A percentile compares a stretch with the other conserved stretches of the same genome.
Conservation (phyloP, 2,329 filamentous ascomycete species). For the Thielaviopsis ethacetica region DNA sequence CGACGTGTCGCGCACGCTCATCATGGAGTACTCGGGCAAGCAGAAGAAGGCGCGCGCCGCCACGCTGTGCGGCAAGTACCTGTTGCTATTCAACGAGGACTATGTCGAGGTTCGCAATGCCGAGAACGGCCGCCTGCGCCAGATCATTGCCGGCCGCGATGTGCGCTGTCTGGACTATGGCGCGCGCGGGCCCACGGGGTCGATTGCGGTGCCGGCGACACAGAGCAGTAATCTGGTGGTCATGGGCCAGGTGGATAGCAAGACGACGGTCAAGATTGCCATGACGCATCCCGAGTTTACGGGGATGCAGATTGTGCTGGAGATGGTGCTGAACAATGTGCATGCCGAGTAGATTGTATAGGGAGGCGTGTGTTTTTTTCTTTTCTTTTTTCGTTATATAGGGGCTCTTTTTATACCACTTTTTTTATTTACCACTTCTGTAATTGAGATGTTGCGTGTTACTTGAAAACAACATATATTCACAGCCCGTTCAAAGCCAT, state of each 20-base stretch:
- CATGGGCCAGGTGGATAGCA: constrained; percentile 17
- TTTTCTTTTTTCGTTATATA: background rate
- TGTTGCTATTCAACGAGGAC: constrained; percentile 86
- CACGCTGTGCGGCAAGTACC: constrained; percentile 79
- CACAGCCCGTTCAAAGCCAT: background rate
- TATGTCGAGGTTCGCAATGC: constrained; percentile 96
- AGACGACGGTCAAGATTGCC: constrained; percentile 77
- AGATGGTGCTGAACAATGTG: constrained; percentile 83
- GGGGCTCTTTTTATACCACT: background rate
- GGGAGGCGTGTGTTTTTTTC: background rate
- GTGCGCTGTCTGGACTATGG: constrained; percentile 85
- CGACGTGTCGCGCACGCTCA: constrained; percentile 80
- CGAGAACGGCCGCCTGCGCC: constrained; percentile 80
- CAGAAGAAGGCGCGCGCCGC: constrained; percentile 61
- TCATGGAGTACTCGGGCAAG: constrained; percentile 98
- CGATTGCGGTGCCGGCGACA: constrained; percentile 11
- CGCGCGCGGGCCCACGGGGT: constrained; percentile 42
- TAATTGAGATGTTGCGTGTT: no score
- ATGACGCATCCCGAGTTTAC: constrained; percentile 87
- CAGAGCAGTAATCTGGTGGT: background rate
- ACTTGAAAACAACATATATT: background rate
- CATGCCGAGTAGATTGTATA: constrained; percentile 36
- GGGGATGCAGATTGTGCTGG: constrained; percentile 73
- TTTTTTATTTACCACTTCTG: background rate
- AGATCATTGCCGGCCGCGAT: constrained; percentile 85